phyloP scores from a whole-genome alignment of 1,284 basidiomycete species.

The Ustilago tritici region DNA sequence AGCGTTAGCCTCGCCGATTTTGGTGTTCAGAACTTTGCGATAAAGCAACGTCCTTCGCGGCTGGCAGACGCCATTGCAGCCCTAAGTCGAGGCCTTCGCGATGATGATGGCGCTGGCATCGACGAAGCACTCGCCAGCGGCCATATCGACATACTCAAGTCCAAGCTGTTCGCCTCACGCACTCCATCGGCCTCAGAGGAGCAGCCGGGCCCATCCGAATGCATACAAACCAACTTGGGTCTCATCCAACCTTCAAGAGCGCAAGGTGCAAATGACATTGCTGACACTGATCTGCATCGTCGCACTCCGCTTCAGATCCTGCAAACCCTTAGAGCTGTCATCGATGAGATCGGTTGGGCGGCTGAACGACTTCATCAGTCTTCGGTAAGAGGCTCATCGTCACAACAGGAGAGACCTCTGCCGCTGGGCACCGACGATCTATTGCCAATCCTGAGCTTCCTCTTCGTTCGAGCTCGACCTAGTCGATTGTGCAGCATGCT shows the following conservation, averaged over 20 bases:
- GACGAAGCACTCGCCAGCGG: constrained; percentile 28
- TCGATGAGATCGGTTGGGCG: constrained; percentile 42
- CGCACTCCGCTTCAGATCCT: constrained; percentile 46
- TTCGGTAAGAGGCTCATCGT: constrained; percentile 6
- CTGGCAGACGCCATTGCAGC: constrained; percentile 21
- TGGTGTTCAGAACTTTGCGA: constrained; percentile 19
- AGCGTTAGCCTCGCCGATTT: constrained; percentile 35
- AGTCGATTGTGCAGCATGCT: constrained; percentile 35
- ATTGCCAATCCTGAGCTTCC: constrained; percentile 40
- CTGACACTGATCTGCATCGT: constrained; percentile 13
- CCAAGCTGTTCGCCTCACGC: neutral
- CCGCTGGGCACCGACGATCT: constrained; percentile 42
- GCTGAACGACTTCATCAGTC: constrained; percentile 17
- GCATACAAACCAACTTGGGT: constrained; percentile 14
- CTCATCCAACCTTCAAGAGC: neutral
- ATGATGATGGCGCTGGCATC: constrained; percentile 22
- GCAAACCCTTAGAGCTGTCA: constrained; percentile 35
- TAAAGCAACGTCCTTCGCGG: constrained; percentile 25
- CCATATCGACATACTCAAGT: constrained; percentile 13
- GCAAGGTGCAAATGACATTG: neutral
- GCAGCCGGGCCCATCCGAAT: neutral
- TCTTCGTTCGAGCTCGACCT: constrained; percentile 33
- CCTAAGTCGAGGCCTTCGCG: constrained; percentile 21
- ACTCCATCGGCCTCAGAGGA: neutral
- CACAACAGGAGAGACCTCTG: constrained; percentile 16